Base-by-base conservation (phyloP, 805 yeast species). In the Peterozyma toletana region DNA sequence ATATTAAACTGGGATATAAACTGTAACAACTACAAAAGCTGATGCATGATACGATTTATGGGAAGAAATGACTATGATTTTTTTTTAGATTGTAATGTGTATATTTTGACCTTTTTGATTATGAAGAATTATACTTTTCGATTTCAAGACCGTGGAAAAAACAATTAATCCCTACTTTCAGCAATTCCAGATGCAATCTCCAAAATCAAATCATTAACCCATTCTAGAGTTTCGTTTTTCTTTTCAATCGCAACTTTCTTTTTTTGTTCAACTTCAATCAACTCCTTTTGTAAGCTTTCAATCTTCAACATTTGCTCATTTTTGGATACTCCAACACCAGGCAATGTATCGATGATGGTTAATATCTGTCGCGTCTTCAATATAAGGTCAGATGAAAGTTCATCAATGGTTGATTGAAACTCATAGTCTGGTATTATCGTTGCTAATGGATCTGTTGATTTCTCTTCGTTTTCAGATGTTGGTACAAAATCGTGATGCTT, bases 321-420 rank as follows among this genome's bases (percentile, higher is more conserved):
- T 18, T 86, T 84, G 1, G 90, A 78, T 1, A 84, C 90, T 9
- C 95, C 96, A 2, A 88, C 86, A 11, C 97, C 98, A 0, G 99
- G 99, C 37, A 91, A 67, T 2, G 95, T 79, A 56, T 86, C 95
- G 35, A 91, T 89, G 27, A 91, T 75, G 54, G 86, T 80, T 35
- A 86, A 75, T 13, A 91, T 85, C 59, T 93, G 98, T 53, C 95
- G 75, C 5, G 95, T 78, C 56, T 90, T 90, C 46, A 88, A 63
- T 21, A 90, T 86, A 9, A 91, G 75, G 57, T 91, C 99, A 0
- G 86, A 78, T 2, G 96, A 77, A 9, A 93, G 69, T 57, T 93
- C 98, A 52, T 77, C 78, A 39, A 80, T 71, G 27, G 81, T 84
- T 48, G 70, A 60, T 38, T 57, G 55, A 44, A 63, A 62, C 27